Evolutionary conservation across 2,329 filamentous ascomycete species (phyloP).

Genomic region (Alternaria sp.): DNA sequence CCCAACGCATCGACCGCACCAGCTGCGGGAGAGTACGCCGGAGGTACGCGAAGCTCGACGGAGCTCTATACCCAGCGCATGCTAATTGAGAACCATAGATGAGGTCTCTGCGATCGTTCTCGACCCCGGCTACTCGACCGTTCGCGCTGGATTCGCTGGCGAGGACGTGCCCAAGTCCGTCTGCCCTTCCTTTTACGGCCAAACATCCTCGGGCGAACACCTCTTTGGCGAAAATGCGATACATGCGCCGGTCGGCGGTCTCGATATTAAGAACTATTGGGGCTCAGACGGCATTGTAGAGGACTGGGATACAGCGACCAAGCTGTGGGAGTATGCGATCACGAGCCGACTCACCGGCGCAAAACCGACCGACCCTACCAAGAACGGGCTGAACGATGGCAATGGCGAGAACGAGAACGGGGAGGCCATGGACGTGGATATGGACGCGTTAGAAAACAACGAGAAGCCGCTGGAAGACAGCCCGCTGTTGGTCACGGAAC

Average conservation of each 20-base stretch:
- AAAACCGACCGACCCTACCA: slow-evolving; percentile 70
- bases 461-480: slow-evolving; percentile 84
- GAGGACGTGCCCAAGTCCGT: slow-evolving; percentile 97
- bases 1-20: slow-evolving; percentile 49
- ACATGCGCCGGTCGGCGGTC: slow-evolving; percentile 73
- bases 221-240: slow-evolving; percentile 92
- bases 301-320: slow-evolving; percentile 91
- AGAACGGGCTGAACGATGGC: slow-evolving; percentile 80
- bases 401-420: slow-evolving; percentile 70
- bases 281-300: slow-evolving; percentile 87
- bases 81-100: slow-evolving; percentile 63
- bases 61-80: slow-evolving; percentile 7
- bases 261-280: slow-evolving; percentile 93
- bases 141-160: slow-evolving; percentile 93
- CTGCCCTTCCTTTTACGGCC: slow-evolving; percentile 86
- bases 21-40: slow-evolving; percentile 54
- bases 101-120: slow-evolving; percentile 97
- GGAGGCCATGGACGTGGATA: slow-evolving; percentile 60
- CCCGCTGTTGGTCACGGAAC: slow-evolving; percentile 91
- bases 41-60: slow-evolving; percentile 41
- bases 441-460: slow-evolving; percentile 66
- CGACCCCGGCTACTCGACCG: slow-evolving; percentile 89
- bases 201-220: slow-evolving; percentile 57
- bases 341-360: slow-evolving; percentile 84
- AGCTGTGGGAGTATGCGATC: slow-evolving; percentile 92